Evolutionary conservation across 2,329 filamentous ascomycete genomes (phyloP).

Genomic region (Clonostachys rhizophaga): DNA sequence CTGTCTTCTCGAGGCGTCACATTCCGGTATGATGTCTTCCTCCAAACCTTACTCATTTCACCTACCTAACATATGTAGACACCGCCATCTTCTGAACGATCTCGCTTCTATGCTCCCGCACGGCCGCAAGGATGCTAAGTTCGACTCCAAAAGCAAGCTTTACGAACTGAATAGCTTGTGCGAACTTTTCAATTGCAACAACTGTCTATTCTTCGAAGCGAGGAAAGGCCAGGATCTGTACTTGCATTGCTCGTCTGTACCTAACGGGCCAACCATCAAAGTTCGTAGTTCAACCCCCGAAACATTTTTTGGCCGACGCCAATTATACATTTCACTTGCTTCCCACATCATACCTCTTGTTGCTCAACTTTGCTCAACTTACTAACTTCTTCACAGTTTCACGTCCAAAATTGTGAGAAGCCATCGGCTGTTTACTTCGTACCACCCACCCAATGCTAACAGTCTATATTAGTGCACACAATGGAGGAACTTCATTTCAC

Average conservation of each 20-base stretch:
- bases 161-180: slow-evolving; percentile 73
- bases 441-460: slow-evolving; percentile 12
- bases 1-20: slow-evolving; percentile 91
- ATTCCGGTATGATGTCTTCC: slow-evolving; percentile 54
- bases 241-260: slow-evolving; percentile 86
- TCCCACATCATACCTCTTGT: no score
- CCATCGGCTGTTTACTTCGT: not conserved
- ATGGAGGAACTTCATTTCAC: slow-evolving; percentile 97
- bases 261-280: slow-evolving; percentile 58
- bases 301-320: no score
- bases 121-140: slow-evolving; percentile 89
- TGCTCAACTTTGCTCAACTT: no score
- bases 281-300: no score
- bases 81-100: slow-evolving; percentile 90
- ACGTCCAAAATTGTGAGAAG: slow-evolving; percentile 67
- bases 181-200: slow-evolving; percentile 87
- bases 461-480: slow-evolving; percentile 63
- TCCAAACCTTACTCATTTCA: not conserved
- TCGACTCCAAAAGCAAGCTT: slow-evolving; percentile 89
- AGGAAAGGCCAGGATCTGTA: slow-evolving; percentile 94
- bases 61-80: slow-evolving; percentile 43
- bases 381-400: slow-evolving; percentile 36
- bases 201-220: slow-evolving; percentile 92
- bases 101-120: slow-evolving; percentile 86
- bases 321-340: no score